phyloP scores from a whole-genome alignment of 345 rosid genomes.

The Diplotaxis tenuifolia region DNA sequence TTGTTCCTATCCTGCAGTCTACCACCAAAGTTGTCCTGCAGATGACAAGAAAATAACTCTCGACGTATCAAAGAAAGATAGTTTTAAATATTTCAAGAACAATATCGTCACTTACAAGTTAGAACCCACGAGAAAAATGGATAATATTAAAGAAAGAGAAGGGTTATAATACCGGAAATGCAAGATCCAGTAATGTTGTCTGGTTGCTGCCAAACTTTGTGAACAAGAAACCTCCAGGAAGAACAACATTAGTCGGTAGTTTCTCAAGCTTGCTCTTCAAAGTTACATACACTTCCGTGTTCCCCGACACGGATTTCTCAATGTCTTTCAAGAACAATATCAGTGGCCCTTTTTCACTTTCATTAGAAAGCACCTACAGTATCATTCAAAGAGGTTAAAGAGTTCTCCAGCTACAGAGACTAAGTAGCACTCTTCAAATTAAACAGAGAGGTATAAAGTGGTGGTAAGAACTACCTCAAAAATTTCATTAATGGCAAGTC shows the following conservation, averaged over 20 bases:
- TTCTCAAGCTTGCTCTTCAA: constrained; percentile 75
- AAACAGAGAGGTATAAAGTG: constrained; percentile 2
- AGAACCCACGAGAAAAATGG: neutral
- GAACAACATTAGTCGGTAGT: constrained; percentile 67
- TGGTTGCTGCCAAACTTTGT: constrained; percentile 92
- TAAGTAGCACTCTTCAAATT: neutral
- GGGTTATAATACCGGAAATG: constrained; percentile 67
- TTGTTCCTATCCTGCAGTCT: constrained; percentile 83
- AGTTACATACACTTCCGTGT: constrained; percentile 56
- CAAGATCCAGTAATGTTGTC: constrained; percentile 84
- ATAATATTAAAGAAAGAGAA: neutral
- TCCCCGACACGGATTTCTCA: constrained; percentile 74
- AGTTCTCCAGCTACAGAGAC: neutral
- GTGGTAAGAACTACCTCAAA: constrained; percentile 61
- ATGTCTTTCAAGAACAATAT: constrained; percentile 83
- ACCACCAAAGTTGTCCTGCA: constrained; percentile 80
- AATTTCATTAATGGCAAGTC: constrained; percentile 72
- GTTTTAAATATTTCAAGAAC: neutral
- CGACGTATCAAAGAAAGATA: neutral
- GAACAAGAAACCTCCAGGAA: constrained; percentile 83
- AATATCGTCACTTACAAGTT: neutral
- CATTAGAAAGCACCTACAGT: constrained; percentile 63
- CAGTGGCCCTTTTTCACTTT: constrained; percentile 64
- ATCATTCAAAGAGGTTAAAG: constrained; percentile 13
- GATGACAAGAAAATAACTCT: constrained; percentile 15